Evolutionary conservation across 2,329 filamentous ascomycete species (phyloP).

Genomic region (Chrysoporthe austroafricana): DNA sequence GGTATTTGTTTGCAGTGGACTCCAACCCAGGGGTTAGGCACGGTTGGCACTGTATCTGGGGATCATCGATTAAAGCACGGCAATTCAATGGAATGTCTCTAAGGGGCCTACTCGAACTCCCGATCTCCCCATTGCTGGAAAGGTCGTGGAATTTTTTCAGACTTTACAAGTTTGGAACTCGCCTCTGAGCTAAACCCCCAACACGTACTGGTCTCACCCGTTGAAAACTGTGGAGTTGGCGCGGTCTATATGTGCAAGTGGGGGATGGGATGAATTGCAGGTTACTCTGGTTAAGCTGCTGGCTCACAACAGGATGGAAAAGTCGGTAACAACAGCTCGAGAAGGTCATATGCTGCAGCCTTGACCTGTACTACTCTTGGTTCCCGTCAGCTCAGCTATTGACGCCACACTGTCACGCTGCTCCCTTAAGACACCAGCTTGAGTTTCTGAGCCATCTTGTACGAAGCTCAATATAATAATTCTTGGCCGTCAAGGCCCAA

Average conservation of each 20-base stretch:
- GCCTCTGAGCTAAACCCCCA: neutral
- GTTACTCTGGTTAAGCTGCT: neutral
- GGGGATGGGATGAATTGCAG: neutral
- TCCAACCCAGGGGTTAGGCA: neutral
- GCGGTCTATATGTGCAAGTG: neutral
- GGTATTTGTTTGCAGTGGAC: slow-evolving; percentile 4
- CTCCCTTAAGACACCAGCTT: neutral
- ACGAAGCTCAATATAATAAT: neutral
- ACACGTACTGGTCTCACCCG: neutral
- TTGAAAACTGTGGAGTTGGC: neutral
- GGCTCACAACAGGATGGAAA: neutral
- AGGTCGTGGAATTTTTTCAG: neutral
- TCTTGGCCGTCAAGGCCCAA: no score
- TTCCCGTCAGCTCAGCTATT: neutral
- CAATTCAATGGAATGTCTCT: slow-evolving; percentile 5
- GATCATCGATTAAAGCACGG: slow-evolving; percentile 5
- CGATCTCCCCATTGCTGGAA: neutral
- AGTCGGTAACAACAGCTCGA: neutral
- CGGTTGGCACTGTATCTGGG: slow-evolving; percentile 3
- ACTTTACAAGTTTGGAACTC: neutral
- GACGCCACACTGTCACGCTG: neutral
- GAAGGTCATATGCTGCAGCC: neutral
- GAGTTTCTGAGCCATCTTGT: neutral
- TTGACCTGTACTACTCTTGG: neutral
- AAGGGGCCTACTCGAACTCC: neutral